Evolutionary conservation across 805 yeast species (phyloP).

Genomic region (Saccharomycopsis schoenii): DNA sequence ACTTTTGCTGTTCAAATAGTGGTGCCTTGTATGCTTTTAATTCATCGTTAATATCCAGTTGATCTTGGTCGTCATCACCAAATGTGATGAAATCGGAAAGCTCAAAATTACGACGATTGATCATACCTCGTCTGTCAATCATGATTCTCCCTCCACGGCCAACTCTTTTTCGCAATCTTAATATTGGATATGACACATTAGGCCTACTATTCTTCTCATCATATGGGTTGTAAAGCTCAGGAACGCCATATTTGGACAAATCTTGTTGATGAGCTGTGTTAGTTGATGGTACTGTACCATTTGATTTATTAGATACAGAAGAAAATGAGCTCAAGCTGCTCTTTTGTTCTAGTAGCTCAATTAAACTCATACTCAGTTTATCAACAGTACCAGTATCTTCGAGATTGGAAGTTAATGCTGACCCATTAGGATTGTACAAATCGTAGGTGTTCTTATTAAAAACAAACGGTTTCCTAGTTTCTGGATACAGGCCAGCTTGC

Average conservation of each 20-base stretch:
- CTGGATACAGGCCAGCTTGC: constrained; percentile 36
- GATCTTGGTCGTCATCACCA: constrained; percentile 27
- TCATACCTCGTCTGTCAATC: constrained; percentile 62
- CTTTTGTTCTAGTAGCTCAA: not conserved
- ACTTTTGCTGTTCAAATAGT: not conserved
- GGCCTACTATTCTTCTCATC: constrained; percentile 18
- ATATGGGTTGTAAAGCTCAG: constrained; percentile 30
- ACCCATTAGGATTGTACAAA: constrained; percentile 22
- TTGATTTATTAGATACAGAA: not conserved
- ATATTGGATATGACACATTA: constrained; percentile 29
- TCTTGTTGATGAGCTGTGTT: not conserved
- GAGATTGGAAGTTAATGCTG: no score
- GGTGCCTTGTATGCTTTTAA: not conserved
- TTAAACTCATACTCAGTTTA: constrained; percentile 7
- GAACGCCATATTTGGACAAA: constrained; percentile 8
- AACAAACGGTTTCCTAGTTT: constrained; percentile 25
- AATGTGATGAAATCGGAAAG: constrained; percentile 30
- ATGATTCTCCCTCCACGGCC: constrained; percentile 65
- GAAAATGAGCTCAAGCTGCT: not conserved
- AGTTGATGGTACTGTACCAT: not conserved
- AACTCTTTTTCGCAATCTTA: constrained; percentile 60
- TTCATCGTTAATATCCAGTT: constrained; percentile 20
- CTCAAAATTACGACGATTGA: constrained; percentile 24
- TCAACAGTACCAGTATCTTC: not conserved
- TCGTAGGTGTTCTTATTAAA: constrained; percentile 45